These are phyloP conservation scores for Ophidiomyces ophidiicola DNA, from an alignment of 2,329 filamentous ascomycete genomes.

Conservation along the genomic window DNA sequence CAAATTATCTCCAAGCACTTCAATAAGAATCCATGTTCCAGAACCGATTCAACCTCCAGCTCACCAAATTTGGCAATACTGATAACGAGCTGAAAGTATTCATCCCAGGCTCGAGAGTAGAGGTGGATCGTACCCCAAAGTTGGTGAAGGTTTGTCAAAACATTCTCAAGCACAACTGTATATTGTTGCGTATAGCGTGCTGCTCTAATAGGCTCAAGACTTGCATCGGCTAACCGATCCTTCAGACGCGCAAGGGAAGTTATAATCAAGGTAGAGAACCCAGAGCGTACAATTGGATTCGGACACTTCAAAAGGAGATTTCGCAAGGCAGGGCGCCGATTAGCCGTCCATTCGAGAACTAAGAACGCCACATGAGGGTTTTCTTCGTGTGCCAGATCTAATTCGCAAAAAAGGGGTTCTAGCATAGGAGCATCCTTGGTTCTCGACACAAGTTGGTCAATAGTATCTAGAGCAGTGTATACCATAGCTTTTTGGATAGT, in stretches of 20 bases:
- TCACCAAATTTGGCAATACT: slow-evolving; percentile 52
- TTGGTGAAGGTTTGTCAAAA: slow-evolving; percentile 40
- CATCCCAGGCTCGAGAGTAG: slow-evolving; percentile 57
- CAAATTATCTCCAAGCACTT: slow-evolving; percentile 49
- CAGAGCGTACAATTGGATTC: slow-evolving; percentile 44
- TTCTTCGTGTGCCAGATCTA: slow-evolving; percentile 40
- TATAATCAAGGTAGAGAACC: slow-evolving; percentile 42
- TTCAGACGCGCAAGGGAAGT: slow-evolving; percentile 44
- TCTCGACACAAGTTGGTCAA: slow-evolving; percentile 64
- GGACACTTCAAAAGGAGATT: slow-evolving; percentile 53
- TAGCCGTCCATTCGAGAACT: slow-evolving; percentile 50
- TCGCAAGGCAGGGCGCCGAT: slow-evolving; percentile 46
- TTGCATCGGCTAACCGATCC: slow-evolving; percentile 19
- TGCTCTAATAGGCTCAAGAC: slow-evolving; percentile 19
- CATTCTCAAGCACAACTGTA: slow-evolving; percentile 21
- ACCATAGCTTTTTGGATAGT: slow-evolving; percentile 35
- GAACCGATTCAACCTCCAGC: slow-evolving; percentile 45
- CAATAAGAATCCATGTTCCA: slow-evolving; percentile 50
- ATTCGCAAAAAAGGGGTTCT: slow-evolving; percentile 41
- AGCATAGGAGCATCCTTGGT: slow-evolving; percentile 57
- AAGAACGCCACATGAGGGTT: slow-evolving; percentile 47
- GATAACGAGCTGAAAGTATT: slow-evolving; percentile 61
- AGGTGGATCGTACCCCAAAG: slow-evolving; percentile 54
- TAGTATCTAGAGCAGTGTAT: slow-evolving; percentile 42
- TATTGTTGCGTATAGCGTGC: slow-evolving; percentile 21